Conservation (phyloP, 2,329 filamentous ascomycete species). For the Zasmidium cellare region DNA sequence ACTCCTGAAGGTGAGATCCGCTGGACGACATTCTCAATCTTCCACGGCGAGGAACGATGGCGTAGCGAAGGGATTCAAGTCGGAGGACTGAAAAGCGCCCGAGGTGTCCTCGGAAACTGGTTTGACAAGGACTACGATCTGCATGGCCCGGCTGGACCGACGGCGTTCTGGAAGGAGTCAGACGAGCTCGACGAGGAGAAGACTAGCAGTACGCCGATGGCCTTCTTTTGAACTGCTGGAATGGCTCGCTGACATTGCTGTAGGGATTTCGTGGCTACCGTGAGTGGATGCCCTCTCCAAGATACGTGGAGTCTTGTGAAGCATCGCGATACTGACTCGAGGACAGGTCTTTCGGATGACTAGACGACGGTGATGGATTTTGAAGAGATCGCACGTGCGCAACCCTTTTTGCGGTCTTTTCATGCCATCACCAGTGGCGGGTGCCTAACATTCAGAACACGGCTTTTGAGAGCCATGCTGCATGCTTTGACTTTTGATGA, state of each 20-base stretch:
- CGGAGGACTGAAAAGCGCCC: conserved; percentile 63
- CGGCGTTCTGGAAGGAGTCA: conserved; percentile 74
- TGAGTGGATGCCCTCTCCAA: neutral
- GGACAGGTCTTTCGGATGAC: conserved; percentile 10
- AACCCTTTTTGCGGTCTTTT: neutral
- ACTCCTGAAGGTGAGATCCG: conserved; percentile 70
- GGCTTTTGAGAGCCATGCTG: neutral
- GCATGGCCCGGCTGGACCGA: conserved; percentile 71
- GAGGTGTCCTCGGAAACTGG: conserved; percentile 74
- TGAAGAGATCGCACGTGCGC: neutral
- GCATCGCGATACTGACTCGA: conserved; percentile 1
- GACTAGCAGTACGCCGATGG: conserved; percentile 23
- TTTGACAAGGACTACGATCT: conserved; percentile 73
- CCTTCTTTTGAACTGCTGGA: conserved; percentile 17
- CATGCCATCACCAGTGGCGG: neutral
- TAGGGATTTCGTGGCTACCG: conserved; percentile 9
- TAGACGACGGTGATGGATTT: conserved; percentile 10
- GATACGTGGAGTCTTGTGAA: neutral
- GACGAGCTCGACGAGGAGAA: conserved; percentile 46
- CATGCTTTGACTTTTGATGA: neutral
- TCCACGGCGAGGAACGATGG: conserved; percentile 68
- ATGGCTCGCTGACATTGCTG: neutral
- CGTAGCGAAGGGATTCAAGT: conserved; percentile 75
- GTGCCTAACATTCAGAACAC: neutral
- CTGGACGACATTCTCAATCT: conserved; percentile 71